Conservation (phyloP, 495 filamentous ascomycete genomes). For the Penicillium lividum region DNA sequence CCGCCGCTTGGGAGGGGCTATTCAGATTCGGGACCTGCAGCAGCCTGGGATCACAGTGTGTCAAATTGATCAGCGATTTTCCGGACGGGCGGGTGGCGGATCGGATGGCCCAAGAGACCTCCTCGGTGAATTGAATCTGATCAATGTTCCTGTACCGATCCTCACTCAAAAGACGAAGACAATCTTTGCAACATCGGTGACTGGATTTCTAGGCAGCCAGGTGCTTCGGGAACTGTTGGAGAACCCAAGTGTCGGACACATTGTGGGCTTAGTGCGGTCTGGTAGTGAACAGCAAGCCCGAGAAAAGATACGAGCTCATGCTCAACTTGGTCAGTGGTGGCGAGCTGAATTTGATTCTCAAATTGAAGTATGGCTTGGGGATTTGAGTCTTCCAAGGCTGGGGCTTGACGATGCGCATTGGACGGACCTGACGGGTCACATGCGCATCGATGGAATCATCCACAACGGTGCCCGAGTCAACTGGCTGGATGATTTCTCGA, state of each 20-base stretch:
- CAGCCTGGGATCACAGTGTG: no score
- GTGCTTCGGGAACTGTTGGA: constrained; percentile 26
- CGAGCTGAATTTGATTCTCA: constrained; percentile 10
- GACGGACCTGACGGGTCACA: constrained; percentile 15
- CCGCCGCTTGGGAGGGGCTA: no score
- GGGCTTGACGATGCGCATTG: constrained; percentile 25
- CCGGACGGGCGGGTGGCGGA: no score
- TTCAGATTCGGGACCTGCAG: no score
- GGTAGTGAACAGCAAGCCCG: constrained; percentile 13
- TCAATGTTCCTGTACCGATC: no score
- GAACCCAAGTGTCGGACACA: constrained; percentile 7
- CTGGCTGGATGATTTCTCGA: constrained; percentile 23
- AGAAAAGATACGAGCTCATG: constrained; percentile 21
- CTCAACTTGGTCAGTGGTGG: constrained; percentile 31
- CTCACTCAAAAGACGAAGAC: background rate
- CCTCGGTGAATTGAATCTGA: no score
- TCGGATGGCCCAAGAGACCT: no score
- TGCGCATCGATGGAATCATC: constrained; percentile 24
- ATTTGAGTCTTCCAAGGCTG: constrained; percentile 26
- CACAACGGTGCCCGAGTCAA: constrained; percentile 37
- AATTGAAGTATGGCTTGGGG: constrained; percentile 33
- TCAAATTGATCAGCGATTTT: no score
- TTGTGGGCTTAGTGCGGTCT: constrained; percentile 31
- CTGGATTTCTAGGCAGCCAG: constrained; percentile 34
- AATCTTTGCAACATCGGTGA: constrained; percentile 30